Percentiles rank a stretch among this genome's conserved stretches.
Evolutionary conservation across 768 basidiomycete genomes (phyloP).

Genomic region (Lactifluus pinguis): DNA sequence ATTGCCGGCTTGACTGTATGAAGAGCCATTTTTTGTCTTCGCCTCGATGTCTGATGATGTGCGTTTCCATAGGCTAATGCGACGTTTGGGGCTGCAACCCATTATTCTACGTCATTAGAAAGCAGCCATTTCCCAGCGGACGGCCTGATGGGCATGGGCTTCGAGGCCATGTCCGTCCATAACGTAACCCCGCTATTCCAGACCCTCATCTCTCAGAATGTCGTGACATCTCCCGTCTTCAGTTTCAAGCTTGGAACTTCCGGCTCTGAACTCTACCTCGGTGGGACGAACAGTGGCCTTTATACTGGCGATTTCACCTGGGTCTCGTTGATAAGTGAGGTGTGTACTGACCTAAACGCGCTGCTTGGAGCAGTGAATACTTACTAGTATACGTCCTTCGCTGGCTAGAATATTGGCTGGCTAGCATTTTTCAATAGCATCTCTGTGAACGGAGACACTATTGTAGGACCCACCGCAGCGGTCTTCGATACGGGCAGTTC

Average conservation of each 20-base stretch:
- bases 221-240: constrained; percentile 32
- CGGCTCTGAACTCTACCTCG: constrained; percentile 31
- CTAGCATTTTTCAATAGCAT: constrained; percentile 22
- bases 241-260: constrained; percentile 37
- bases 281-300: constrained; percentile 12
- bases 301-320: constrained; percentile 12
- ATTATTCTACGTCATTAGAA: constrained; percentile 29
- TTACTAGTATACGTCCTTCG: not conserved
- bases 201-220: constrained; percentile 33
- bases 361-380: not conserved
- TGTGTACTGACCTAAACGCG: not conserved
- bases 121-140: constrained; percentile 24
- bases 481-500: constrained; percentile 29
- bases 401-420: constrained; percentile 2
- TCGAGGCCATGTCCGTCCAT: constrained; percentile 22
- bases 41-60: not conserved
- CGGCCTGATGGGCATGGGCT: constrained; percentile 36
- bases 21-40: not conserved
- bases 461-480: constrained; percentile 6
- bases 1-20: constrained; percentile 27
- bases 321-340: not conserved
- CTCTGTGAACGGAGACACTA: constrained; percentile 18
- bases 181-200: constrained; percentile 27
- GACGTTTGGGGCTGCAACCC: constrained; percentile 35
- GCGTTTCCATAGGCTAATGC: constrained; percentile 24